A percentile compares a stretch with the other conserved stretches of the same genome.
These are phyloP conservation scores for Peronospora belbahrii DNA, from an alignment of 352 stramenopile genomes.

Conservation along the genomic window DNA sequence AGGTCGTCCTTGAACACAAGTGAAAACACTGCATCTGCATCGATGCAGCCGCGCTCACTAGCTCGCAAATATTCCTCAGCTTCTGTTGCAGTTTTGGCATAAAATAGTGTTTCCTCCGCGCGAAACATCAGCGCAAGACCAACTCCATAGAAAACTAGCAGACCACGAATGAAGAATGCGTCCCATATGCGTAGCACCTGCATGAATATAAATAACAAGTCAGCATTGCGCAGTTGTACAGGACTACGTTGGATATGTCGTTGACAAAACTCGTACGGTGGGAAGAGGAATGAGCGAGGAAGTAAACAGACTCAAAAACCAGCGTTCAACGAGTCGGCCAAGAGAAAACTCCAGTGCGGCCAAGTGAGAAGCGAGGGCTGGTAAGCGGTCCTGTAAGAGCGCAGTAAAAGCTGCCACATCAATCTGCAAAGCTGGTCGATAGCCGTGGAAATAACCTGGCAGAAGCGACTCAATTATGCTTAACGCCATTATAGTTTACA, in stretches of 20 bases:
- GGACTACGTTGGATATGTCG: neutral
- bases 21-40: conserved; percentile 64
- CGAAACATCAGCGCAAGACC: conserved; percentile 60
- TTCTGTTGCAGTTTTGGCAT: conserved; percentile 43
- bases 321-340: conserved; percentile 50
- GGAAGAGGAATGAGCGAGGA: conserved; percentile 52
- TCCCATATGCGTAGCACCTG: conserved; percentile 76
- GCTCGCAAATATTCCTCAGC: conserved; percentile 41
- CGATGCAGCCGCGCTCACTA: conserved; percentile 55
- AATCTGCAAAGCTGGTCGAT: conserved; percentile 62
- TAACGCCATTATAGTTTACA: neutral
- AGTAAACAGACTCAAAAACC: conserved; percentile 75
- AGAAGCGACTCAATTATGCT: conserved; percentile 63
- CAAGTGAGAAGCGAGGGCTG: conserved; percentile 49
- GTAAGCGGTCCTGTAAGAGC: conserved; percentile 44
- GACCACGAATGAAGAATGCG: conserved; percentile 61
- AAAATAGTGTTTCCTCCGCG: conserved; percentile 59
- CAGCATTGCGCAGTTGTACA: neutral
- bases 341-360: conserved; percentile 42
- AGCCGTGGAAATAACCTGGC: conserved; percentile 71
- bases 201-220: neutral
- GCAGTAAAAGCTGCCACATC: conserved; percentile 50
- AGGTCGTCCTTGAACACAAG: conserved; percentile 74
- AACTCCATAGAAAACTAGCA: conserved; percentile 64
- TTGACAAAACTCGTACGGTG: conserved; percentile 32